phyloP scores from a whole-genome alignment of 2,329 filamentous ascomycete genomes.

The Microsporum canis region DNA sequence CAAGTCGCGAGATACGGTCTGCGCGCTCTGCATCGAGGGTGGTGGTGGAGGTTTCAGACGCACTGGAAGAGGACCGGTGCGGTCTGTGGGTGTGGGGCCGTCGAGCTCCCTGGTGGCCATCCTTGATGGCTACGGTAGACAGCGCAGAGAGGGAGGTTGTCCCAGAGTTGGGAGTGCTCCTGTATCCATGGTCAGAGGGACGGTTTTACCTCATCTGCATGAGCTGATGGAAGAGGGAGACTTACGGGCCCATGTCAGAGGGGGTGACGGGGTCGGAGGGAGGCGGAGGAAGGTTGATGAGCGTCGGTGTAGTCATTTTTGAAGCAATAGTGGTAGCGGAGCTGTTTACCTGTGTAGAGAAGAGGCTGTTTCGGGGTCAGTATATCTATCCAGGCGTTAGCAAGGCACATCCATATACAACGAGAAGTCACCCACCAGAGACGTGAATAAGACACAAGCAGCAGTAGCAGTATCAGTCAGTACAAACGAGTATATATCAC shows the following conservation, averaged over 20 bases:
- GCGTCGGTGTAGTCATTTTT: slow-evolving; percentile 49
- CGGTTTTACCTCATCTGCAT: slow-evolving; percentile 8
- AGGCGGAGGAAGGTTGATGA: slow-evolving; percentile 75
- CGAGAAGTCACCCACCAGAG: background rate
- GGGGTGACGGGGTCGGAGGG: slow-evolving; percentile 75
- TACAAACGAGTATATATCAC: background rate
- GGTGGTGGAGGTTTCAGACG: slow-evolving; percentile 49
- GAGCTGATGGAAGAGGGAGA: slow-evolving; percentile 15
- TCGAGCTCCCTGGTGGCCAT: slow-evolving; percentile 77
- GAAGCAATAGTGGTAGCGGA: background rate
- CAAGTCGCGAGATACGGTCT: slow-evolving; percentile 87
- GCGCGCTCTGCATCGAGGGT: slow-evolving; percentile 85
- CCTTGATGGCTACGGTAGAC: slow-evolving; percentile 91
- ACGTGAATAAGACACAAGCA: background rate
- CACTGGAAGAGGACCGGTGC: slow-evolving; percentile 47
- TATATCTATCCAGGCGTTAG: background rate
- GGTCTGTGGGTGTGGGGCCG: slow-evolving; percentile 46
- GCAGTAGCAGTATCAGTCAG: background rate
- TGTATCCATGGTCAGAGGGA: slow-evolving; percentile 26
- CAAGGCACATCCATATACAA: background rate
- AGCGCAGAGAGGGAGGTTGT: slow-evolving; percentile 85
- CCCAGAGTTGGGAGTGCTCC: slow-evolving; percentile 83
- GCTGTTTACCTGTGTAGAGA: background rate
- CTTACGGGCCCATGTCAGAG: slow-evolving; percentile 74
- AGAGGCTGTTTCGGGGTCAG: background rate